phyloP scores from a whole-genome alignment of 805 yeast genomes.

The Schwanniomyces vanrijiae region DNA sequence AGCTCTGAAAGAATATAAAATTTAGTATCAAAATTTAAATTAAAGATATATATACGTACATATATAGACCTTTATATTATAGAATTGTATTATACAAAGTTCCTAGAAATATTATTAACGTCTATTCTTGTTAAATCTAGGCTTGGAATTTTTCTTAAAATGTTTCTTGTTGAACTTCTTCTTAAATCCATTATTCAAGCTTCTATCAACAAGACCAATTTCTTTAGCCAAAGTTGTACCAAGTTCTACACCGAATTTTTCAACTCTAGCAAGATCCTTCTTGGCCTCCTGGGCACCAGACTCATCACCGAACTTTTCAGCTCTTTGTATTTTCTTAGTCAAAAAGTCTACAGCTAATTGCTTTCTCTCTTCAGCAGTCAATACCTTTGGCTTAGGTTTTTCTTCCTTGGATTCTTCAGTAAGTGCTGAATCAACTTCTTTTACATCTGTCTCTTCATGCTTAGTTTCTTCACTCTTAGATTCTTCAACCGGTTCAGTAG shows the following conservation, averaged over 20 bases:
- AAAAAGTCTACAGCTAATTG: slow-evolving; percentile 66
- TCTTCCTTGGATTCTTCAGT: slow-evolving; percentile 13
- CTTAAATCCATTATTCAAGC: slow-evolving; percentile 24
- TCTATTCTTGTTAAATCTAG: neutral
- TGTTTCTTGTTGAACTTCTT: slow-evolving; percentile 7
- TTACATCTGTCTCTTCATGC: slow-evolving; percentile 10
- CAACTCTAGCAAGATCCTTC: slow-evolving; percentile 66
- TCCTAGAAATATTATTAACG: neutral
- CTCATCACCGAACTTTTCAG: slow-evolving; percentile 76
- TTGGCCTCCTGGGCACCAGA: slow-evolving; percentile 53
- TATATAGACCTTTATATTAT: neutral
- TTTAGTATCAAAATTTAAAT: neutral
- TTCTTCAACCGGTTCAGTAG: slow-evolving; percentile 12
- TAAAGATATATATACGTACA: neutral
- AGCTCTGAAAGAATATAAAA: neutral
- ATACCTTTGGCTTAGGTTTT: slow-evolving; percentile 37
- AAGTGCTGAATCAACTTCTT: slow-evolving; percentile 12
- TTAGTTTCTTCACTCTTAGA: slow-evolving; percentile 11
- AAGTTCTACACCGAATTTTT: slow-evolving; percentile 78
- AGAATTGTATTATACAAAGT: neutral
- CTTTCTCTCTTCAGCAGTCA: slow-evolving; percentile 70
- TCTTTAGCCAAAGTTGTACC: slow-evolving; percentile 68
- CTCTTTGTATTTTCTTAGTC: slow-evolving; percentile 65
- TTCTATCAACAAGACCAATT: slow-evolving; percentile 52
- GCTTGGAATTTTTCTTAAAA: slow-evolving; percentile 5